These are phyloP conservation scores for Leishmania tropica DNA, from an alignment of 208 protist genomes.

Conservation along the genomic window DNA sequence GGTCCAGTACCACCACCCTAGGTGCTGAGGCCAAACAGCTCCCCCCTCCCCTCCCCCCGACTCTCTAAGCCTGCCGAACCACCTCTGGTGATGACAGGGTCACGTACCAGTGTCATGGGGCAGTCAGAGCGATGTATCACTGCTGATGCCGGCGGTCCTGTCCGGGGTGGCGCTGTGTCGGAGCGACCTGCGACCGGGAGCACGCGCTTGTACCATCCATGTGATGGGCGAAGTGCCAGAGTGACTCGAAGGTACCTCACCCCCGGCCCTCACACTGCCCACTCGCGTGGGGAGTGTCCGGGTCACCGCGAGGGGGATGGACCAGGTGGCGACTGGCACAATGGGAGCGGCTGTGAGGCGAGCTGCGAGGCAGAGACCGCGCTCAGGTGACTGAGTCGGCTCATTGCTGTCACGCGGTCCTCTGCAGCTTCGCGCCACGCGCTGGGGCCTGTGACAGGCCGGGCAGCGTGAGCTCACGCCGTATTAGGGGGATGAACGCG, in stretches of 20 bases:
- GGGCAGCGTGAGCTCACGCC: neutral
- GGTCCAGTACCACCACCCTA: no score
- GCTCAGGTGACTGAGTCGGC: neutral
- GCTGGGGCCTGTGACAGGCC: neutral
- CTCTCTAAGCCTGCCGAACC: neutral
- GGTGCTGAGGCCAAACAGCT: no score
- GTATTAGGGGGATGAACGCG: neutral
- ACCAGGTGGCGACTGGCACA: neutral
- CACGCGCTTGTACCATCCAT: no score
- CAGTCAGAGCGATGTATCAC: neutral
- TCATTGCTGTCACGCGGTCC: neutral
- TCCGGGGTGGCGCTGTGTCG: no score
- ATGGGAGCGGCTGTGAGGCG: neutral
- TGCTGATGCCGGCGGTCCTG: neutral
- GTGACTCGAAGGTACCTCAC: neutral
- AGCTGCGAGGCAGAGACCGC: neutral
- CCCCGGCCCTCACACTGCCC: neutral
- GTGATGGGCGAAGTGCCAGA: neutral
- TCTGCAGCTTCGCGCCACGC: neutral
- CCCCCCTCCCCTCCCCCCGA: no score
- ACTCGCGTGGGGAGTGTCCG: neutral
- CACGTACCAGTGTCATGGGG: no score
- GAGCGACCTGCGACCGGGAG: no score
- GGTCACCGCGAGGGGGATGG: neutral
- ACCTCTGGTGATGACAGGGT: neutral